Base-by-base conservation (phyloP, 495 filamentous ascomycete species). In the Xylaria longipes region DNA sequence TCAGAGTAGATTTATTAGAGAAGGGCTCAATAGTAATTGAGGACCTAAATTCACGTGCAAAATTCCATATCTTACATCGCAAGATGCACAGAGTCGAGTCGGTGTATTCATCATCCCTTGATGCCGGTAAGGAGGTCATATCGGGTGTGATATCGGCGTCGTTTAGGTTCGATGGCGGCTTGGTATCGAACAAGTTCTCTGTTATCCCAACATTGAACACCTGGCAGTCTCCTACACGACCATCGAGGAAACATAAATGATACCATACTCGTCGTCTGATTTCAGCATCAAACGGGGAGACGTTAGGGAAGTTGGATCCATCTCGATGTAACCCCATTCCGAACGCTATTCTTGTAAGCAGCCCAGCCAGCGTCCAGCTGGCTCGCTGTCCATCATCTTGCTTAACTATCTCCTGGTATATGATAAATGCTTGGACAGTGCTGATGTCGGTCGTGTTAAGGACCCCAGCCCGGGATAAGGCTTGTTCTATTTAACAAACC, bases 201-300 rank as follows among this genome's bases (percentile, higher is more conserved):
- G 39, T 35, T n/a, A 71, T 50, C 7, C 41, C 58, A 8, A 71
- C 41, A 35, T 65, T 63, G 20, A 54, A 35, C 12, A 71, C 56
- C 14, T 71, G 69, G 58, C 69, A 65, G 45, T 71, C 69, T 15
- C 69, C 69, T 5, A 71, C 64, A 8, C 70, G 31, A 22, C 31
- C 35, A 52, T 72, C 70, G 20, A 68, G 33, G 41, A 58, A 67
- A 29, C 65, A 72, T 35, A 72, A 71, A 60, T 68, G 25, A 65
- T 65, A 72, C 86, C 86, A 88, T 20, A 88, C 80, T 27, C 86
- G 81, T 62, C 86, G 77, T 35, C 85, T 82, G 82, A 87, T 87
- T 73, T 88, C 86, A 70, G 83, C 82, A 58, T 83, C 85, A 64
- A 87, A 86, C 46, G 81, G 65, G 12, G 70, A 60, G 33, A 72